These are phyloP conservation scores for Postia placenta DNA, from an alignment of 768 basidiomycete genomes.

Conservation along the genomic window DNA sequence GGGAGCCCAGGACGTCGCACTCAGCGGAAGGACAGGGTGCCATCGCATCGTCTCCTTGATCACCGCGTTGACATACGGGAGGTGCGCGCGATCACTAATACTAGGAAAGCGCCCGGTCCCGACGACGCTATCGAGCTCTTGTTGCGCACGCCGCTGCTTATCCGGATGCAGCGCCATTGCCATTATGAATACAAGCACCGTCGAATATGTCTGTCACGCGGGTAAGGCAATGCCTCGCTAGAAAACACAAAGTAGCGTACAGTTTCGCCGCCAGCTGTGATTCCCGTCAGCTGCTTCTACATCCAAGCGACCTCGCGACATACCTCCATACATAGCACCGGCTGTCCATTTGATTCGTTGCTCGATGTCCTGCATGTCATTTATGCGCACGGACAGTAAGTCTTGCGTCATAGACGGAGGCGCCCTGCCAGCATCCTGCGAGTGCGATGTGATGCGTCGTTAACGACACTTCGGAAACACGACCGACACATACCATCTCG, in stretches of 20 bases:
- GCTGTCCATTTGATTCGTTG: constrained; percentile 8
- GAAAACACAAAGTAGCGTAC: neutral
- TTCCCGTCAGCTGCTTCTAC: neutral
- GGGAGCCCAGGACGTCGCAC: constrained; percentile 16
- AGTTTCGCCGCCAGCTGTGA: constrained; percentile 11
- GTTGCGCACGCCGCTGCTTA: constrained; percentile 18
- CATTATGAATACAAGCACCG: constrained; percentile 25
- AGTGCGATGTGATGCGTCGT: too few species aligned
- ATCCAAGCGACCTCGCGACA: neutral
- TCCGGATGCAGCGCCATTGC: constrained; percentile 30
- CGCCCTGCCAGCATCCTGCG: constrained; percentile 9
- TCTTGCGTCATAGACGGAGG: constrained; percentile 12
- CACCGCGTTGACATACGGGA: constrained; percentile 20
- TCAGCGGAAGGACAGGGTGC: constrained; percentile 26
- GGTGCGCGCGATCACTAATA: constrained; percentile 7
- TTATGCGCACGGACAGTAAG: constrained; percentile 3
- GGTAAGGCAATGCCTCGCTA: constrained; percentile 39
- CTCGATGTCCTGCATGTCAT: neutral
- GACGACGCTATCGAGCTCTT: constrained; percentile 23
- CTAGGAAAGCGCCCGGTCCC: constrained; percentile 17
- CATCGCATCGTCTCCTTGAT: constrained; percentile 25
- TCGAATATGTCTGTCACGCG: constrained; percentile 18
- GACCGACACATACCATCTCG: constrained; percentile 13
- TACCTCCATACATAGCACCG: constrained; percentile 10
- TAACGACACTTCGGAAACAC: too few species aligned